phyloP scores from a whole-genome alignment of 371 early-diverging fungal species.

The Rhizopus delemar region DNA sequence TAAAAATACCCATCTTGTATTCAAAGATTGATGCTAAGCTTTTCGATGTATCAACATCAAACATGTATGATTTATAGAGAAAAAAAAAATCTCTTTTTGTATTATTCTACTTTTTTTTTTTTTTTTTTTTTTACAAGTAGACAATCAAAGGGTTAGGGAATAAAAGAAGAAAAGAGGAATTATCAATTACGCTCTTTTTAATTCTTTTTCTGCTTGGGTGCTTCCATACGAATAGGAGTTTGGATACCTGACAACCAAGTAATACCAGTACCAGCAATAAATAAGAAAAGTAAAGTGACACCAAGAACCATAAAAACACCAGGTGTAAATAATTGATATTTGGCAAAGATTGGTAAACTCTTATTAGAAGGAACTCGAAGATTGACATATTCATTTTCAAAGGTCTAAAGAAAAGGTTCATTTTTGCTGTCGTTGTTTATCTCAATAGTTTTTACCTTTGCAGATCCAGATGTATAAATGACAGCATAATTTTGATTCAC shows the following conservation, averaged over 20 bases:
- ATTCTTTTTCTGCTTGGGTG: constrained; percentile 42
- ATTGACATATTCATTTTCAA: constrained; percentile 13
- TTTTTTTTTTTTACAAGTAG: too few species aligned
- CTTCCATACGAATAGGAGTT: constrained; percentile 50
- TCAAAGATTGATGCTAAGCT: too few species aligned
- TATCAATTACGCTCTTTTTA: constrained; percentile 13
- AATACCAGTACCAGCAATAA: constrained; percentile 44
- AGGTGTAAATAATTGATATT: constrained; percentile 52
- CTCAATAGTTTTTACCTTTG: constrained; percentile 32
- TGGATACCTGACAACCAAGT: constrained; percentile 50
- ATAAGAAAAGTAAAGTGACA: constrained; percentile 38
- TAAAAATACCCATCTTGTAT: too few species aligned
- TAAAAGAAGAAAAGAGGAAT: constrained; percentile 2
- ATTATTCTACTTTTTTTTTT: too few species aligned
- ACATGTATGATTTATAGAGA: too few species aligned
- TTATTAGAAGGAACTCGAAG: constrained; percentile 33
- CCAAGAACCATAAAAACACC: constrained; percentile 51
- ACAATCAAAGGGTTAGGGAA: not conserved
- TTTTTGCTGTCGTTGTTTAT: not conserved
- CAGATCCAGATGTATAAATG: constrained; percentile 48
- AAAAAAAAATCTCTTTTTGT: too few species aligned
- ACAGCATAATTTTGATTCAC: constrained; percentile 42
- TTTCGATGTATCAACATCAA: too few species aligned
- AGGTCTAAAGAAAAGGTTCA: not conserved
- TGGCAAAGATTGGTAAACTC: constrained; percentile 45